phyloP scores from a whole-genome alignment of 176 grass and related monocot genomes.

The Hordeum marinum region DNA sequence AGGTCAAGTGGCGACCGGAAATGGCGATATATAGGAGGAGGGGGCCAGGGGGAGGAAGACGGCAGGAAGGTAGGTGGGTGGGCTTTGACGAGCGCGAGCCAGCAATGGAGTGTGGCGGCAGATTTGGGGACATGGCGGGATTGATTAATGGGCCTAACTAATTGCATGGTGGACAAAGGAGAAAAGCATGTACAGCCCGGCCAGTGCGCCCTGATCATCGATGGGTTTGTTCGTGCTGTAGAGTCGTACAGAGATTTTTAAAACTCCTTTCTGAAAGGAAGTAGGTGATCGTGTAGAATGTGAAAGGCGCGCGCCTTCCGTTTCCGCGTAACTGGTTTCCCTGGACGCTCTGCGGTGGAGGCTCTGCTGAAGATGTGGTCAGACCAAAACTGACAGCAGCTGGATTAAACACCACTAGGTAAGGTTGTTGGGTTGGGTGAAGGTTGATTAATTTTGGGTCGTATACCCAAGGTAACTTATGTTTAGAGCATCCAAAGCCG shows the following conservation, averaged over 20 bases:
- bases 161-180: slow-evolving; percentile 34
- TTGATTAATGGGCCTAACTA: slow-evolving; percentile 35
- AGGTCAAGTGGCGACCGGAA: slow-evolving; percentile 25
- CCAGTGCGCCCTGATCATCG: slow-evolving; percentile 23
- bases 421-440: background rate
- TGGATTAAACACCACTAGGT: too few relatives aligned
- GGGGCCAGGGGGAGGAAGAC: slow-evolving; percentile 18
- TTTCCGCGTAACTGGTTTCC: slow-evolving; percentile 5
- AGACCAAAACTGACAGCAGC: background rate
- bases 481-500: too few relatives aligned
- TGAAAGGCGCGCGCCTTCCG: slow-evolving; percentile 30
- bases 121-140: slow-evolving; percentile 24
- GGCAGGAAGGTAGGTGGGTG: slow-evolving; percentile 41
- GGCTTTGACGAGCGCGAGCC: slow-evolving; percentile 19
- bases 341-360: background rate
- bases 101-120: slow-evolving; percentile 33
- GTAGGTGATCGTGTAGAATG: slow-evolving; percentile 29
- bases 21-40: slow-evolving; percentile 20
- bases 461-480: background rate
- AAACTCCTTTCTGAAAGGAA: background rate
- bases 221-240: background rate
- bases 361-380: background rate
- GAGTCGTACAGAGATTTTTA: background rate
- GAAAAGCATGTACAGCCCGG: slow-evolving; percentile 10
- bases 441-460: background rate